Conservation (phyloP, 2,329 filamentous ascomycete species). For the Fusarium coffeatum region DNA sequence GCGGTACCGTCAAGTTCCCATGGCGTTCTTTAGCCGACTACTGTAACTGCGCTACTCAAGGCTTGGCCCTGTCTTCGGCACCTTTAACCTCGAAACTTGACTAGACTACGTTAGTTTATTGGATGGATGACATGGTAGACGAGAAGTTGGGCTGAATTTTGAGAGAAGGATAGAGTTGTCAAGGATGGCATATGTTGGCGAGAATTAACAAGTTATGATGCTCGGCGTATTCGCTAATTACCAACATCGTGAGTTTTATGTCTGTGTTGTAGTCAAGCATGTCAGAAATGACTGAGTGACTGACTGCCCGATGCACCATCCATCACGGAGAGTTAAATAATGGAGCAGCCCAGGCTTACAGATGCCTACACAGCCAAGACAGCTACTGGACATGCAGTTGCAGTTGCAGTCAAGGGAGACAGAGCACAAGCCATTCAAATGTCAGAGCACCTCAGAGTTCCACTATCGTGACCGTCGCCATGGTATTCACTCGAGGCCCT, state of each 20-base stretch:
- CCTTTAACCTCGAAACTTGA: slow-evolving; percentile 27
- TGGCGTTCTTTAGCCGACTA: slow-evolving; percentile 33
- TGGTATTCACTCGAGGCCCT: slow-evolving; percentile 32
- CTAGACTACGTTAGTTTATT: not conserved
- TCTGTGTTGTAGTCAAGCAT: not conserved
- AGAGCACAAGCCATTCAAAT: slow-evolving; percentile 35
- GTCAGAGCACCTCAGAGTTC: slow-evolving; percentile 36
- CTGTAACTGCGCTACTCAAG: slow-evolving; percentile 9
- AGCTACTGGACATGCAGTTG: not conserved
- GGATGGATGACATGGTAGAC: slow-evolving; percentile 10
- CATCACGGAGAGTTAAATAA: slow-evolving; percentile 22
- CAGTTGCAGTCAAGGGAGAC: not conserved
- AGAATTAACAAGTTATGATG: not conserved
- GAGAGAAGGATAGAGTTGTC: not conserved
- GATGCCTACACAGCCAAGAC: not conserved
- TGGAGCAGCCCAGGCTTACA: slow-evolving; percentile 25
- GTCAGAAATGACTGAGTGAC: not conserved
- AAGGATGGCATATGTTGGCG: not conserved
- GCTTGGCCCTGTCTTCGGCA: slow-evolving; percentile 37
- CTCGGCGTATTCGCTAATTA: slow-evolving; percentile 30
- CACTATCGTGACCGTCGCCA: slow-evolving; percentile 39
- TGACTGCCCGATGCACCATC: not conserved
- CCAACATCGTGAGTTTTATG: slow-evolving; percentile 1
- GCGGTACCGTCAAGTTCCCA: slow-evolving; percentile 34
- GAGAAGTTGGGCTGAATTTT: not conserved